phyloP scores from a whole-genome alignment of 768 basidiomycete genomes.

The Hysterangium stoloniferum region DNA sequence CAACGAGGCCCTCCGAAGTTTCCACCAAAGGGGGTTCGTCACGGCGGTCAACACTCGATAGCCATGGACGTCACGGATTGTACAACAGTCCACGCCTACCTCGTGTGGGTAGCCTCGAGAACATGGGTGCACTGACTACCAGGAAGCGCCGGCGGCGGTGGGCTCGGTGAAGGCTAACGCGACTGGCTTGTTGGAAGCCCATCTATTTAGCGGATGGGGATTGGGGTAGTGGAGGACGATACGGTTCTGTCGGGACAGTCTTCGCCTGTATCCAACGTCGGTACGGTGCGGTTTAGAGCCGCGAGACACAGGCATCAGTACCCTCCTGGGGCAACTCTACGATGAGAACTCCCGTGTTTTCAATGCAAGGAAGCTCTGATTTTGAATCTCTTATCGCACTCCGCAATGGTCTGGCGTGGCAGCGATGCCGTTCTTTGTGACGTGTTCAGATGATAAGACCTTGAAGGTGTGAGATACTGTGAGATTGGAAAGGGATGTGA shows the following conservation, averaged over 20 bases:
- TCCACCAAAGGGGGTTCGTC: constrained; percentile 61
- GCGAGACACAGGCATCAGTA: constrained; percentile 83
- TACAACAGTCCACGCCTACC: no score
- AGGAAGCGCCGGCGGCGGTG: constrained; percentile 85
- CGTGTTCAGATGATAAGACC: constrained; percentile 32
- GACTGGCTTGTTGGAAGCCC: constrained; percentile 77
- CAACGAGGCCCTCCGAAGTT: constrained; percentile 45
- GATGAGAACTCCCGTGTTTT: constrained; percentile 54
- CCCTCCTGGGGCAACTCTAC: constrained; percentile 84
- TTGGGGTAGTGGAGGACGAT: constrained; percentile 34
- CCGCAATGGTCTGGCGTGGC: constrained; percentile 68
- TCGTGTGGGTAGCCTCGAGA: no score
- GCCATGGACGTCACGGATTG: no score
- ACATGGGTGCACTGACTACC: constrained; percentile 64
- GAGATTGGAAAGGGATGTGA: constrained; percentile 89
- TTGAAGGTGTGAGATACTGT: constrained; percentile 51
- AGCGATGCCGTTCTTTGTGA: constrained; percentile 79
- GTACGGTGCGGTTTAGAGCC: constrained; percentile 66
- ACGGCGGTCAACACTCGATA: constrained; percentile 47
- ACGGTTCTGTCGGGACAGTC: constrained; percentile 54
- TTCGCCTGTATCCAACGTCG: constrained; percentile 62
- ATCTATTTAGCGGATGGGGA: constrained; percentile 54
- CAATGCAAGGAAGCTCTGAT: constrained; percentile 71
- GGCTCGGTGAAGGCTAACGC: constrained; percentile 82
- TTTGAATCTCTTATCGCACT: constrained; percentile 77